Conservation (phyloP, 805 yeast genomes). For the Candida montana region DNA sequence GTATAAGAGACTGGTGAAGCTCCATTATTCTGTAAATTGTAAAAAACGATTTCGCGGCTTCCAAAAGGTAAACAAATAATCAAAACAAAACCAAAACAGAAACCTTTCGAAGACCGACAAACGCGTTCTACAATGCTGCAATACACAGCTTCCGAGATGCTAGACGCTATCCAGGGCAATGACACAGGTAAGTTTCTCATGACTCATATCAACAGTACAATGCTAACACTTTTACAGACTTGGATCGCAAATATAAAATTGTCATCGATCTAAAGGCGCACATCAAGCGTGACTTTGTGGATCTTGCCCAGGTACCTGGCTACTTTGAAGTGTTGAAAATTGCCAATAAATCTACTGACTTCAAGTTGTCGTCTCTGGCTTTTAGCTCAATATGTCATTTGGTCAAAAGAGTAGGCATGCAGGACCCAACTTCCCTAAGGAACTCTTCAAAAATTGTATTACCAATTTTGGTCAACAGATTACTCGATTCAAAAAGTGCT, state of each 20-base stretch:
- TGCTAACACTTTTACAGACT: slow-evolving; percentile 12
- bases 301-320: slow-evolving; percentile 41
- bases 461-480: slow-evolving; percentile 45
- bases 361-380: slow-evolving; percentile 35
- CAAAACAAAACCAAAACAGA: neutral
- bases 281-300: slow-evolving; percentile 51
- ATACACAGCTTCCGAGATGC: too few relatives aligned
- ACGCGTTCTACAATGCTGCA: too few relatives aligned
- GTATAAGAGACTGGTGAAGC: too few relatives aligned
- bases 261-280: slow-evolving; percentile 41
- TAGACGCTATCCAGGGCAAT: too few relatives aligned
- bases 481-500: slow-evolving; percentile 37
- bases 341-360: slow-evolving; percentile 37
- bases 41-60: neutral
- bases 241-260: slow-evolving; percentile 13
- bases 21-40: too few relatives aligned
- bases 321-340: slow-evolving; percentile 45
- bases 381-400: slow-evolving; percentile 52
- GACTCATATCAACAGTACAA: too few relatives aligned
- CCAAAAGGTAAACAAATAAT: slow-evolving; percentile 5
- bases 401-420: slow-evolving; percentile 53
- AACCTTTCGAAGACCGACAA: neutral
- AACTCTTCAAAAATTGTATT: slow-evolving; percentile 39
- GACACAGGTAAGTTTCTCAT: too few relatives aligned
- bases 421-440: slow-evolving; percentile 41